Evolutionary conservation across 2,329 filamentous ascomycete species (phyloP).

Genomic region (Hymenoscyphus occultus): DNA sequence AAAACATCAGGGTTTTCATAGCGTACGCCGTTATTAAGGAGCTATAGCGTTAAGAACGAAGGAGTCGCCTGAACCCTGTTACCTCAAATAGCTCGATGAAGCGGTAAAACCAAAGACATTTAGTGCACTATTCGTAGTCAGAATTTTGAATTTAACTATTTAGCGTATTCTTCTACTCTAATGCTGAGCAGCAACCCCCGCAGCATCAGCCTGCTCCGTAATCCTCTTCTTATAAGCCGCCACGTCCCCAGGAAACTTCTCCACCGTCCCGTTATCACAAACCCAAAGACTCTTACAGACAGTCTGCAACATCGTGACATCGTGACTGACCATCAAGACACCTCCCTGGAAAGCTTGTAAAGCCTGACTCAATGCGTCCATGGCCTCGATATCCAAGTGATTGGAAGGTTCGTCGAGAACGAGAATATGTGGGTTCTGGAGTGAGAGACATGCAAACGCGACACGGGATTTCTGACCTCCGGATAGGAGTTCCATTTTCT

Average conservation of each 20-base stretch:
- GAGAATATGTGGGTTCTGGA: slow-evolving; percentile 93
- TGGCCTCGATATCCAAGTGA: slow-evolving; percentile 95
- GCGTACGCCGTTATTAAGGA: too few species aligned
- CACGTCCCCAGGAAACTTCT: slow-evolving; percentile 94
- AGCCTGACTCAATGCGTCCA: slow-evolving; percentile 89
- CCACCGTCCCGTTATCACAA: slow-evolving; percentile 88
- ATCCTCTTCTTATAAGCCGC: slow-evolving; percentile 98
- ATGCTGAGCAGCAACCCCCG: slow-evolving; percentile 58
- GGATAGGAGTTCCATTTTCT: slow-evolving; percentile 91
- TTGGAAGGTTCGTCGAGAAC: slow-evolving; percentile 98
- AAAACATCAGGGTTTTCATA: too few species aligned
- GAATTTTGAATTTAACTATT: not conserved
- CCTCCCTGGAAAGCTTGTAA: slow-evolving; percentile 86
- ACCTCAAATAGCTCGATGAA: too few species aligned
- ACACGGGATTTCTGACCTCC: slow-evolving; percentile 98
- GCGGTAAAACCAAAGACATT: too few species aligned
- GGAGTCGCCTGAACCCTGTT: too few species aligned
- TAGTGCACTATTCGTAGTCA: not conserved
- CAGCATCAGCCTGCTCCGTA: slow-evolving; percentile 78
- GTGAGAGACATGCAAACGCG: slow-evolving; percentile 91
- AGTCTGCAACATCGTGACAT: slow-evolving; percentile 96
- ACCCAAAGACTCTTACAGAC: slow-evolving; percentile 96
- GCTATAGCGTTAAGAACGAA: too few species aligned
- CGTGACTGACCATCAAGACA: slow-evolving; percentile 98
- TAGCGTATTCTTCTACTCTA: slow-evolving; percentile 14